Conservation (phyloP, 257 asterid species). For the Marsdenia floribunda region DNA sequence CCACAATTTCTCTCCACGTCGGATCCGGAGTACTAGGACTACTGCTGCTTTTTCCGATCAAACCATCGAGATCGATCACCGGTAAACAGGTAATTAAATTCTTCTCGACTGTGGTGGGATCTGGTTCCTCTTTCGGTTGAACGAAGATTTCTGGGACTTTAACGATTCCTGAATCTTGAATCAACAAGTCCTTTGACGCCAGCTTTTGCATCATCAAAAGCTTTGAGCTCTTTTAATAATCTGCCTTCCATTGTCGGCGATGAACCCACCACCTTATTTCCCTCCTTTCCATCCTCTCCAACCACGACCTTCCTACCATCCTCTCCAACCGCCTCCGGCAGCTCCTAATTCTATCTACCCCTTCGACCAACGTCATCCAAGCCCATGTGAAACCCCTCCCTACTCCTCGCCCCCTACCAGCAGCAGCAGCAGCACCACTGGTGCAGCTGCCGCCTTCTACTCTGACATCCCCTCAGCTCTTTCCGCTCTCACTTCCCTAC, state of each 20-base stretch:
- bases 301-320: not conserved
- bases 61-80: not conserved
- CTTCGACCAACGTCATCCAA: not conserved
- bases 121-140: not conserved
- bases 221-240: not conserved
- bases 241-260: not conserved
- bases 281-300: not conserved
- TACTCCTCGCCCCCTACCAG: not conserved
- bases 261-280: conserved; percentile 9
- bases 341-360: not conserved
- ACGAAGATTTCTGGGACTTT: not conserved
- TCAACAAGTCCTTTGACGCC: conserved; percentile 2
- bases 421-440: not conserved
- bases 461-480: conserved; percentile 34
- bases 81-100: not conserved
- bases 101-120: not conserved
- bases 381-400: not conserved
- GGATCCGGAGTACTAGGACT: not conserved
- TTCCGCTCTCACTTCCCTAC: conserved; percentile 50
- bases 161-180: not conserved
- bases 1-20: not conserved
- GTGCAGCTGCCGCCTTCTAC: conserved; percentile 16
- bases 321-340: conserved; percentile 13
- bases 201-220: conserved; percentile 1
- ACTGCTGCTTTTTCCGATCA: not conserved